phyloP scores from a whole-genome alignment of 176 grass and related monocot genomes.

The Carex cristatella region DNA sequence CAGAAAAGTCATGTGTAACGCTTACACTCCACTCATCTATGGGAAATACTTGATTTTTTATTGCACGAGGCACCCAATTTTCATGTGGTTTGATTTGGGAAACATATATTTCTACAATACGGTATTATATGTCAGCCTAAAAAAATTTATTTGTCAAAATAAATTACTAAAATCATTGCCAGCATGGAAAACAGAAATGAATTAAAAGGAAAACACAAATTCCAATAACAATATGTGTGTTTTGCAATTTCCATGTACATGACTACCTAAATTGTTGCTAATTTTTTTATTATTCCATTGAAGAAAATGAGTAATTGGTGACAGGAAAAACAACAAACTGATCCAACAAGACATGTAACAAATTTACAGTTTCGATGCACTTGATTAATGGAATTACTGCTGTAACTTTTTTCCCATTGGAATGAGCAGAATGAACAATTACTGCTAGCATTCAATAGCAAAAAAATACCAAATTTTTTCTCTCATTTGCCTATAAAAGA shows the following conservation, averaged over 20 bases:
- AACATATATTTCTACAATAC: too few relatives aligned
- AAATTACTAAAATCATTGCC: background rate
- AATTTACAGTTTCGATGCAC: background rate
- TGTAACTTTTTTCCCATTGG: background rate
- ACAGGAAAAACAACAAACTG: background rate
- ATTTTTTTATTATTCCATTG: background rate
- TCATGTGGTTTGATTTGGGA: too few relatives aligned
- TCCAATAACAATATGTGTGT: background rate
- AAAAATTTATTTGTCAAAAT: background rate
- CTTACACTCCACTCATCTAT: background rate
- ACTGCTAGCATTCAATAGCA: background rate
- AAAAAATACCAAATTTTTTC: background rate
- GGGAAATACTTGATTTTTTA: background rate
- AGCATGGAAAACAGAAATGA: background rate
- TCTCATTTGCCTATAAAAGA: background rate
- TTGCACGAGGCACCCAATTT: too few relatives aligned
- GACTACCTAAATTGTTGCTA: background rate
- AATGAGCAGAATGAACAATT: background rate
- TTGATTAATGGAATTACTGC: background rate
- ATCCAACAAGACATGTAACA: background rate
- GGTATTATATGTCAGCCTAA: too few relatives aligned
- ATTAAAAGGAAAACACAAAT: too few relatives aligned
- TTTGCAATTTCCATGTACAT: background rate
- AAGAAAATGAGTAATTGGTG: background rate
- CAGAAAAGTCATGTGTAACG: background rate